Evolutionary conservation across 164 flowering plant genomes (phyloP).

Genomic region (Magnolia sinica): DNA sequence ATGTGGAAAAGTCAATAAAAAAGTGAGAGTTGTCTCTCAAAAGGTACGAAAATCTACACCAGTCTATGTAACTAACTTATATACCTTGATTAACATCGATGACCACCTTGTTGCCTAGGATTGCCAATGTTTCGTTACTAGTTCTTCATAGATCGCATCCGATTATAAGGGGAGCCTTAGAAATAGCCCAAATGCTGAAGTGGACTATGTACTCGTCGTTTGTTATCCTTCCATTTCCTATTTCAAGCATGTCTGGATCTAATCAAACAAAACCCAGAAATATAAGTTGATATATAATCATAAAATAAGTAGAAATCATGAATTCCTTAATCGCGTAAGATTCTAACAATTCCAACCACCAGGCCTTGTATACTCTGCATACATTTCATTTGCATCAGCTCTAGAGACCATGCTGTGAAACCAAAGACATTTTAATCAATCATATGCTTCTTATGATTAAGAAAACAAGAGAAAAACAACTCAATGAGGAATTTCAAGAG

Average conservation of each 20-base stretch:
- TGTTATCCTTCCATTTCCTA: conserved; percentile 94
- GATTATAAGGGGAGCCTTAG: conserved; percentile 90
- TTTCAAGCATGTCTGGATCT: conserved; percentile 98
- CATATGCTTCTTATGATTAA: background rate
- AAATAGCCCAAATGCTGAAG: conserved; percentile 86
- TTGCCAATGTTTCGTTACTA: conserved; percentile 60
- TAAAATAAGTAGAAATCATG: no score
- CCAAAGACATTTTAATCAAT: background rate
- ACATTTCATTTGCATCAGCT: conserved; percentile 72
- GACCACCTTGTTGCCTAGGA: conserved; percentile 68
- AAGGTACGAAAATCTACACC: no score
- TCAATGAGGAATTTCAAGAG: no score
- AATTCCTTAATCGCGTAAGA: no score
- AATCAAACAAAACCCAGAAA: conserved; percentile 3
- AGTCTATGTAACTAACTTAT: no score
- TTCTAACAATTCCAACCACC: conserved; percentile 89
- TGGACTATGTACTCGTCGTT: conserved; percentile 68
- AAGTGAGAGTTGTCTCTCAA: no score
- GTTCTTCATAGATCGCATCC: conserved; percentile 75
- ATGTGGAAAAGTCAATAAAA: no score
- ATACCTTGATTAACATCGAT: conserved; percentile 81
- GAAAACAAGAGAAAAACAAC: background rate
- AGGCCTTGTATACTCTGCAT: conserved; percentile 66
- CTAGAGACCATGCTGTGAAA: conserved; percentile 57
- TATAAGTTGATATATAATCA: background rate